A percentile compares a stretch with the other conserved stretches of the same genome.
Conservation (phyloP, 2,329 filamentous ascomycete species). For the Amylocarpus encephaloides region DNA sequence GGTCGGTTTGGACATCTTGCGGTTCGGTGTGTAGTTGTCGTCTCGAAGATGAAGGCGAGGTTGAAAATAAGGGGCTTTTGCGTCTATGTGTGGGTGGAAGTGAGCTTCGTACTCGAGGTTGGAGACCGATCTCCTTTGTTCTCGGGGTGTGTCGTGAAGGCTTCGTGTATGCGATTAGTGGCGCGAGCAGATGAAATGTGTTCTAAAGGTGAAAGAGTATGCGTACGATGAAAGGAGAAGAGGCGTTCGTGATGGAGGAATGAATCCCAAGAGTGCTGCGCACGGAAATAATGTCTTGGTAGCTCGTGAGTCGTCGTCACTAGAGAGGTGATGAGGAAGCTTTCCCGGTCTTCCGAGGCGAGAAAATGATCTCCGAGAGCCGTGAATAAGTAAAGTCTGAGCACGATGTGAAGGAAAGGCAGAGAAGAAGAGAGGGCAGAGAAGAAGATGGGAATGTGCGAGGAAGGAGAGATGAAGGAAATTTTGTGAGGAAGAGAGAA, state of each 20-base stretch:
- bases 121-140: background rate
- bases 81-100: background rate
- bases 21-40: background rate
- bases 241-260: background rate
- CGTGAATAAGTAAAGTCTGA: no score
- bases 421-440: no score
- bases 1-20: constrained; percentile 14
- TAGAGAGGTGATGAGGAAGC: no score
- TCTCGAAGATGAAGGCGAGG: background rate
- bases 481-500: no score
- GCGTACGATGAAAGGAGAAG: background rate
- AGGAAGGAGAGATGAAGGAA: no score
- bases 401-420: no score
- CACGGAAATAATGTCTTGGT: background rate
- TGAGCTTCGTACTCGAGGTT: background rate
- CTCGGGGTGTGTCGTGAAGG: background rate
- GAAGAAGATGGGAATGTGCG: no score
- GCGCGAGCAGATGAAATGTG: no score
- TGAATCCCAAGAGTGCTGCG: background rate
- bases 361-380: no score
- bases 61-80: background rate
- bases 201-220: background rate
- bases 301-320: background rate
- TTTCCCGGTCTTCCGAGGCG: no score
- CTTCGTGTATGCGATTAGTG: background rate